Conservation (phyloP, 345 rosid species). For the Iberis pinnata region DNA sequence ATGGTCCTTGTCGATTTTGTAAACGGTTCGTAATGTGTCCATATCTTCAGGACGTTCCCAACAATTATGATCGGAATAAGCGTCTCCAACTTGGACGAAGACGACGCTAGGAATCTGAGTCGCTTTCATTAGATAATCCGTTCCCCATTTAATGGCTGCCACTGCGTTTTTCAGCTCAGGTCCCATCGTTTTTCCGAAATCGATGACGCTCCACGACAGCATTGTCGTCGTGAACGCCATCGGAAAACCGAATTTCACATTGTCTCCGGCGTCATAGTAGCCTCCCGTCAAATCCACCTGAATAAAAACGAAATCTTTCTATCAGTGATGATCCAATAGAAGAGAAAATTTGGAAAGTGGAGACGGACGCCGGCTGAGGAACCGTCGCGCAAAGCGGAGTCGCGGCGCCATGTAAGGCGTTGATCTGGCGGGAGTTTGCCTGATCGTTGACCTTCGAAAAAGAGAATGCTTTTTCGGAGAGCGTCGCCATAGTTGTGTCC, state of each 20-base stretch:
- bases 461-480: slow-evolving; percentile 74
- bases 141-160: slow-evolving; percentile 82
- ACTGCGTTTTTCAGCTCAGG: slow-evolving; percentile 53
- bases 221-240: slow-evolving; percentile 87
- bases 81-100: slow-evolving; percentile 71
- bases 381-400: slow-evolving; percentile 87
- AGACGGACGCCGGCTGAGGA: slow-evolving; percentile 39
- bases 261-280: slow-evolving; percentile 92
- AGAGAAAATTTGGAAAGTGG: not conserved
- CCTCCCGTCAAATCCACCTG: slow-evolving; percentile 91
- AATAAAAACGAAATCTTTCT: not conserved
- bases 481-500: slow-evolving; percentile 66
- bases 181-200: slow-evolving; percentile 51
- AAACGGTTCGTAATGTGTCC: slow-evolving; percentile 67
- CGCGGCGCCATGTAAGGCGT: slow-evolving; percentile 71
- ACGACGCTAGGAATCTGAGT: slow-evolving; percentile 19
- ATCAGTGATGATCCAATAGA: not conserved
- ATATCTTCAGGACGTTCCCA: slow-evolving; percentile 99
- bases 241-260: slow-evolving; percentile 81
- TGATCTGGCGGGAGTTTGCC: slow-evolving; percentile 73
- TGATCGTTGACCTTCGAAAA: slow-evolving; percentile 94
- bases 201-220: slow-evolving; percentile 78
- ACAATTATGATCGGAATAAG: slow-evolving; percentile 79
- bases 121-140: slow-evolving; percentile 80
- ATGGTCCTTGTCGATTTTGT: slow-evolving; percentile 54